Percentiles rank a stretch among this genome's conserved stretches.
Evolutionary conservation across 192 early-diverging fungal genomes (phyloP).

Genomic region (Anaeromyces robustus): DNA sequence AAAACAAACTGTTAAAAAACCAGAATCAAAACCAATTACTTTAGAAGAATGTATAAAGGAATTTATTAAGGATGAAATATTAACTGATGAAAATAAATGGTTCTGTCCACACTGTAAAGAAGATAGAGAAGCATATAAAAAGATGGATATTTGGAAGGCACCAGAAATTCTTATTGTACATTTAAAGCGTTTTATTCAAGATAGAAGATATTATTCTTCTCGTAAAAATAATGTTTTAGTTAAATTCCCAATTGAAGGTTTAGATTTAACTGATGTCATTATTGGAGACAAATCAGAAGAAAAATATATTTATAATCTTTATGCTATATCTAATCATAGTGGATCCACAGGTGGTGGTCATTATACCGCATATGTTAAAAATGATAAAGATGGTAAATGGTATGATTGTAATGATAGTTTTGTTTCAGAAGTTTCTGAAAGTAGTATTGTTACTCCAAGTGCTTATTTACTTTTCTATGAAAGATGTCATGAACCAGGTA

Average conservation of each 20-base stretch:
- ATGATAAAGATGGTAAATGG: background rate
- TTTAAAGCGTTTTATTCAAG: constrained; percentile 65
- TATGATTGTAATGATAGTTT: background rate
- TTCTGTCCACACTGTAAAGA: constrained; percentile 69
- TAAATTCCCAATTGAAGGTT: background rate
- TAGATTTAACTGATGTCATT: background rate
- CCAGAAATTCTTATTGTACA: constrained; percentile 86
- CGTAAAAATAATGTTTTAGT: background rate
- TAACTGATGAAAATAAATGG: constrained; percentile 78
- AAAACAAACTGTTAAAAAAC: background rate
- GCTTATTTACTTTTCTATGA: background rate
- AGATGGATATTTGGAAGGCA: constrained; percentile 55
- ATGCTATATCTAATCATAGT: background rate
- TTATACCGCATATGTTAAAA: background rate
- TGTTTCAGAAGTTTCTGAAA: background rate
- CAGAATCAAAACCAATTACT: constrained; percentile 20
- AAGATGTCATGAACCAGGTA: background rate
- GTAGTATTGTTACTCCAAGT: background rate
- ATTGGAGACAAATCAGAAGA: background rate
- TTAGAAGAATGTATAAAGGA: constrained; percentile 75
- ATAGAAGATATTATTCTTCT: background rate
- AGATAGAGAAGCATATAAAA: constrained; percentile 57
- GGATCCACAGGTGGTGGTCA: background rate
- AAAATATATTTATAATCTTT: background rate
- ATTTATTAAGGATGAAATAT: constrained; percentile 67